Evolutionary conservation across 176 grass and related monocot species (phyloP).

Genomic region (Hordeum vulgare): DNA sequence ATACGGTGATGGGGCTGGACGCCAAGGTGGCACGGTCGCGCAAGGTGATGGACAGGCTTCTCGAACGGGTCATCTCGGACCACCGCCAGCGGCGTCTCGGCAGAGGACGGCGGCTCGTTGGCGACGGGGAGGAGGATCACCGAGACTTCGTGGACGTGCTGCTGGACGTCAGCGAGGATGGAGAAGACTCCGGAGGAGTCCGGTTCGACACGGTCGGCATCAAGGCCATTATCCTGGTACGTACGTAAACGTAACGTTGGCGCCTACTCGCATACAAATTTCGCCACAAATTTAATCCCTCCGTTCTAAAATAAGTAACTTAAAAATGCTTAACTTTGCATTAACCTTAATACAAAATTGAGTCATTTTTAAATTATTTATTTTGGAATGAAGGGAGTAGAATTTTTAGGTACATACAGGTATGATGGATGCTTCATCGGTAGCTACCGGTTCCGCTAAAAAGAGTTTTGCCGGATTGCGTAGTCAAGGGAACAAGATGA

Average conservation of each 20-base stretch:
- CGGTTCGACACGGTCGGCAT: constrained; percentile 15
- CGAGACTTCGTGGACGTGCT: constrained; percentile 44
- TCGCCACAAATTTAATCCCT: too few species aligned
- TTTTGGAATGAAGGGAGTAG: too few species aligned
- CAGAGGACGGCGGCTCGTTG: background rate
- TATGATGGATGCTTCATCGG: too few species aligned
- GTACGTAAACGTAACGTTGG: background rate
- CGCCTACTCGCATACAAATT: background rate
- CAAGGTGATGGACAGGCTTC: constrained; percentile 4
- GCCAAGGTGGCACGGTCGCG: constrained; percentile 18
- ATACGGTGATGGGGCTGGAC: constrained; percentile 28
- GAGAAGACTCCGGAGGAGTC: background rate
- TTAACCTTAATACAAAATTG: too few species aligned
- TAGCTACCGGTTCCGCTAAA: too few species aligned
- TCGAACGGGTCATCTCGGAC: constrained; percentile 29
- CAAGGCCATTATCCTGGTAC: constrained; percentile 33
- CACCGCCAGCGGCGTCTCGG: background rate
- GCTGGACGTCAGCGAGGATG: constrained; percentile 26
- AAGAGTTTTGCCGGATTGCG: too few species aligned
- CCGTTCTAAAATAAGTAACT: too few species aligned
- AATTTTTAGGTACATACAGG: too few species aligned
- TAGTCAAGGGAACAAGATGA: too few species aligned
- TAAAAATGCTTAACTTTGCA: too few species aligned
- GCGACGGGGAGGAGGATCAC: background rate
- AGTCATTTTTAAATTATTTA: too few species aligned